Evolutionary conservation across 257 asterid genomes (phyloP), one percentile per base, ranked within the genome.

Genomic region (Solanum rostratum): DNA sequence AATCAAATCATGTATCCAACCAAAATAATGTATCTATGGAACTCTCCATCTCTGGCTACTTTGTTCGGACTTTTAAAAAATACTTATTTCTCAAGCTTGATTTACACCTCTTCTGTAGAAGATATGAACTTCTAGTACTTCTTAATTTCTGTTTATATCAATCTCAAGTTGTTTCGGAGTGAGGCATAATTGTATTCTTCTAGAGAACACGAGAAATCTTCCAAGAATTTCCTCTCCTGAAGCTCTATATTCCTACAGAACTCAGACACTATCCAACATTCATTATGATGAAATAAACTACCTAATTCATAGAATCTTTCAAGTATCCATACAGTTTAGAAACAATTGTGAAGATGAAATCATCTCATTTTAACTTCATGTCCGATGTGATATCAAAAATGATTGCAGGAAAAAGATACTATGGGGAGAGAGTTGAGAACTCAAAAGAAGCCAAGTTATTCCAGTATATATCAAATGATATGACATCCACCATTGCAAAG

Each of bases 371-470:
- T 70, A 93, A 90, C 33, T 55, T 86, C 85, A 71, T 90, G 71
- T 65, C 88, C 74, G 93, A 93, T 22, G 80, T 93, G 6, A 70
- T 93, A 88, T 90, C 90, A 80, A 68, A 91, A 41, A 93, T 91
- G 94, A 90, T 93, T 12, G 86, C 89, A 0, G 97, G 98, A 63
- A 91, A 90, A 78, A 79, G 91, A 16, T 93, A 90, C 20, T 88
- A 86, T 7, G 90, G 87, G 3, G 91, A 86, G 53, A 54, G 81
- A 7, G 88, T 80, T 0, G 88, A 70, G 76, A 70, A 84, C 37
- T 79, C 83, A 0, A 33, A 84, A 49, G 90, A 87, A 74, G 89
- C 91, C 14, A 84, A 84, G 16, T 13, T 14, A 45, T 87, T 86
- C 62, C 80, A 82, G 20, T 86, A 81, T 45, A 66, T 89, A 29